Base-by-base conservation (phyloP, 1,139 yeast species). In the Geotrichum klebahnii region DNA sequence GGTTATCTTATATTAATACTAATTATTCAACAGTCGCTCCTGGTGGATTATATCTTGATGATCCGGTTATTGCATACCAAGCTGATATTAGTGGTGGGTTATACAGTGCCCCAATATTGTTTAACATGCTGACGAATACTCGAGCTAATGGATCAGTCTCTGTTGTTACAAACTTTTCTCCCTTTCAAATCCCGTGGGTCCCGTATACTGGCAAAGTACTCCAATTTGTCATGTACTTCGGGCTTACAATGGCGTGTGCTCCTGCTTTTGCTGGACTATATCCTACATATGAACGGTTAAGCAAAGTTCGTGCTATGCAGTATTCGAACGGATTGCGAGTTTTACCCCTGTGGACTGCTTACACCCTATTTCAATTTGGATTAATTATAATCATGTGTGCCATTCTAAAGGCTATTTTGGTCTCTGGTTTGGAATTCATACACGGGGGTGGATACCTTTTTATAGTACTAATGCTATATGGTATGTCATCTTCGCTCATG, bases 291-390 rank as follows among this genome's bases (percentile, higher is more conserved):
- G 72, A 68, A 51, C 59, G 71, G 32, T 55, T 68, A 8, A 57
- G 64, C 36, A 59, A 61, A 40, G 70, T 68, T 8, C 56, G 71
- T 20, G 69, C 71, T 1, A 61, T 68, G 62, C 71, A 68, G 20
- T 68, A 67, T 48, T 68, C 72, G 4, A 68, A 68, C 46, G 72
- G 72, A 16, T 53, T 68, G 35, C 53, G 66, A 19, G 67, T 67
- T 1, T 42, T 64, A 10, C 70, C 72, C 1, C 52, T 67, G 16
- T 68, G 72, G 71, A 50, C 57, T 5, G 67, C 69, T 3, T 66
- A 68, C 46, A 48, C 63, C 3, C 23, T 64, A 16, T 66, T 61
- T 55, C 65, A 63, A 45, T 57, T 63, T 39, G 47, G 61, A 3
- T 49, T 61, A 3, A 54, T 61, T 37, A 36, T 66, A 10, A 24